These are phyloP conservation scores for Fermentozyma sake DNA, from an alignment of 1,139 yeast species.

Conservation along the genomic window DNA sequence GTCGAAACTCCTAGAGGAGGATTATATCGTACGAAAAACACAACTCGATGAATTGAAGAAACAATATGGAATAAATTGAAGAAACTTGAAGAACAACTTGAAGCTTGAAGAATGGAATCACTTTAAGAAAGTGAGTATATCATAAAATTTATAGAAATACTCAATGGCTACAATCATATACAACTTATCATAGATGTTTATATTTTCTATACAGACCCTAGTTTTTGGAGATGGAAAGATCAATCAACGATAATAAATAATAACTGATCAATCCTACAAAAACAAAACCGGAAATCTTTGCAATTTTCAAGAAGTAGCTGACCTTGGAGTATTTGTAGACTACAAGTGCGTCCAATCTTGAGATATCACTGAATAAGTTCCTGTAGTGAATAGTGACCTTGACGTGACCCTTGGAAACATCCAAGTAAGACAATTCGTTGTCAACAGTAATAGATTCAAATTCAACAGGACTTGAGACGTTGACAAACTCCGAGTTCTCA, in stretches of 20 bases:
- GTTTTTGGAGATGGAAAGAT: conserved; percentile 27
- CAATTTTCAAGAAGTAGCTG: conserved; percentile 60
- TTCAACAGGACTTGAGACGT: conserved; percentile 55
- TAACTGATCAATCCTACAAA: conserved; percentile 59
- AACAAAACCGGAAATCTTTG: conserved; percentile 60
- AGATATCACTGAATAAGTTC: conserved; percentile 70
- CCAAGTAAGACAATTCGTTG: conserved; percentile 64
- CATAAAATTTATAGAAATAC: conserved; percentile 1
- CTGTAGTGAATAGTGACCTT: conserved; percentile 60
- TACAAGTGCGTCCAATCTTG: conserved; percentile 52
- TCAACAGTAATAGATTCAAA: conserved; percentile 31
- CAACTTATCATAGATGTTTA: conserved; percentile 6
- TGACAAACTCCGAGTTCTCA: conserved; percentile 71
- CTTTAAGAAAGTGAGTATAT: background rate
- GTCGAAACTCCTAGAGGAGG: conserved; percentile 19
- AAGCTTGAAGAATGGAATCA: background rate
- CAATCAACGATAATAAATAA: conserved; percentile 42
- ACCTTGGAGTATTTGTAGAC: conserved; percentile 56
- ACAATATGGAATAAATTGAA: conserved; percentile 7
- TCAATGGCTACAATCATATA: conserved; percentile 3
- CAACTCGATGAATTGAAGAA: conserved; percentile 17
- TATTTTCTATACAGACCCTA: background rate
- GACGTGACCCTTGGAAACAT: conserved; percentile 73
- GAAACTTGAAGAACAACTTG: background rate
- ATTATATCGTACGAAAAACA: conserved; percentile 15